Evolutionary conservation across 2,329 filamentous ascomycete genomes (phyloP), one percentile per base, ranked within the genome.

Genomic region (Sarocladium oryzae): DNA sequence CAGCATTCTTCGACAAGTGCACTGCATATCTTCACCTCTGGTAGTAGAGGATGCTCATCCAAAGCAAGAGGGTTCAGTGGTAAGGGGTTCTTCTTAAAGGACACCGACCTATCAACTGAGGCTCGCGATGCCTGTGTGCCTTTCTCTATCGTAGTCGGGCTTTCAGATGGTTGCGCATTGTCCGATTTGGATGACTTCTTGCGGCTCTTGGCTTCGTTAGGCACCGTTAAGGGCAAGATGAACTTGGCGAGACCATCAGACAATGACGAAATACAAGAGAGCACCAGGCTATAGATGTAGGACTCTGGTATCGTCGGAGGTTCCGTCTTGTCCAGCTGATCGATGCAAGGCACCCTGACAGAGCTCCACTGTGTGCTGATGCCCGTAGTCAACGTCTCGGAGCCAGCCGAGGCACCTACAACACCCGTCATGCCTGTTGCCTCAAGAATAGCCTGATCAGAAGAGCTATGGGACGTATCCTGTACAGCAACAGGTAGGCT

Each of bases 221-320:
- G 86, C 1, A 96, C 88, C 0, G 93, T 96, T 33, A 99, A 71
- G 1, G 93, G 93, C 13, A 99, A 76, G 43, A 97, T 86, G 58
- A 96, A 95, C 64, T 92, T 96, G 26, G 92, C 93, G 16, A 99
- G 74, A 2, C 89, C 90, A 62, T 99, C 93, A 0, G 92, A 95
- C 48, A 99, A 79, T 1, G 85, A 89, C 40, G 88, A 92, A 54
- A 99, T 86, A 61, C 92, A 97, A 2, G 88, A 86, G 37, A 99
- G 71, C 1, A 92, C 88, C 45, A 99, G 74, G 55, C 87, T 89
- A 68, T 96, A 97, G 7, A 96, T 79, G 61, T 99, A 99, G 0
- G 93, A 96, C 55, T 96, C 92, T 0, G 93, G 93, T 20, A 95
- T 80, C 1, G 74, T 60, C 3, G 92, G 90, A 1, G 92, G 79